phyloP scores from a whole-genome alignment of 2,329 filamentous ascomycete genomes.

The Phaeosphaeriaceae sp. region DNA sequence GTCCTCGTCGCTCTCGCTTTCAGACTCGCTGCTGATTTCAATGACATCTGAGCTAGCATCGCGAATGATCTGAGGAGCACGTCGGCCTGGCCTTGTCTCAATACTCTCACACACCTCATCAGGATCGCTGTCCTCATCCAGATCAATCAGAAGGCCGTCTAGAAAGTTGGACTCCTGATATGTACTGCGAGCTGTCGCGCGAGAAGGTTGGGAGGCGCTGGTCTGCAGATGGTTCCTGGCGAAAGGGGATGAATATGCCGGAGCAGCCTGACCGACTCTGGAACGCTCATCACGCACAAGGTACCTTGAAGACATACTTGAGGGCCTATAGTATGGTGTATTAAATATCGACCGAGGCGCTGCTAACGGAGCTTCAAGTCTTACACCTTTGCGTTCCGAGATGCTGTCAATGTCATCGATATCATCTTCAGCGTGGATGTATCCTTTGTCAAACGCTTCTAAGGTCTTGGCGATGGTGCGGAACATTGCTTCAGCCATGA shows the following conservation, averaged over 20 bases:
- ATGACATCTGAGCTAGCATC: neutral
- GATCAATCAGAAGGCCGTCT: neutral
- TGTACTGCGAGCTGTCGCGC: neutral
- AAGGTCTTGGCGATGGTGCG: conserved; percentile 14
- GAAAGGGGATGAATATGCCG: neutral
- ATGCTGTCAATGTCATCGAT: conserved; percentile 21
- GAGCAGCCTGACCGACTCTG: too few species aligned
- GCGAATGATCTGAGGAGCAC: neutral
- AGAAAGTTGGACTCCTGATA: neutral
- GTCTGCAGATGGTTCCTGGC: neutral
- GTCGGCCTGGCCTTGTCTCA: neutral
- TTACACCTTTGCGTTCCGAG: conserved; percentile 9
- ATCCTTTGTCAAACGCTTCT: conserved; percentile 34
- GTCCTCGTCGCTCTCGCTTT: neutral
- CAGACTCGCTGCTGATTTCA: neutral
- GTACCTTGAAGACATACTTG: neutral
- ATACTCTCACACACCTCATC: neutral
- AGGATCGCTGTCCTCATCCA: neutral
- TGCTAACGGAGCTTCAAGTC: neutral
- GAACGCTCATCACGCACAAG: neutral
- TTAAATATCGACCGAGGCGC: neutral
- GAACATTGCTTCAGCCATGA: conserved; percentile 2
- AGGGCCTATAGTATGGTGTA: neutral
- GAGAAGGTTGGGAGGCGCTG: neutral
- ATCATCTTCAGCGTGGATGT: conserved; percentile 33